Percentiles rank a stretch among this genome's conserved stretches.
phyloP scores from a whole-genome alignment of 2,329 filamentous ascomycete genomes.

The Alternaria brassicae region DNA sequence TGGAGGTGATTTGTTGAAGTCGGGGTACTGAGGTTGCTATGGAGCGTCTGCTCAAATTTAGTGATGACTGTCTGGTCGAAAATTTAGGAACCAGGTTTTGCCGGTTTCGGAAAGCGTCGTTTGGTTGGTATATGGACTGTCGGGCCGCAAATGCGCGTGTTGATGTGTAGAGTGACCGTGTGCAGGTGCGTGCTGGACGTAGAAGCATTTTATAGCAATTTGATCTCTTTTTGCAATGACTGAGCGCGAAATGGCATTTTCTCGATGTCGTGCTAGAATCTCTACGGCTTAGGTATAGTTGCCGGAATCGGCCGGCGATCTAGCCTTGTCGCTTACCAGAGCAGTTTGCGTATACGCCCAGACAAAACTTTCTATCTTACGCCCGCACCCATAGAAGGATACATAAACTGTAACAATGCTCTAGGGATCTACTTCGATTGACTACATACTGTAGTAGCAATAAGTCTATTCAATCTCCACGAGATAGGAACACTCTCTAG shows the following conservation, averaged over 20 bases:
- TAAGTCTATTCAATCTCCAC: neutral
- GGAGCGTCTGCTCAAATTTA: constrained; percentile 17
- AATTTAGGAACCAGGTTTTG: constrained; percentile 40
- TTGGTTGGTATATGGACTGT: constrained; percentile 22
- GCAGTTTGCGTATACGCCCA: neutral
- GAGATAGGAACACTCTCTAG: neutral
- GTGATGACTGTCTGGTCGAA: constrained; percentile 33
- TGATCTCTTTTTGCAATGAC: constrained; percentile 7
- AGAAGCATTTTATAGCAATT: constrained; percentile 28
- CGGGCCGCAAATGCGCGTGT: constrained; percentile 30
- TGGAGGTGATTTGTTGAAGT: constrained; percentile 31
- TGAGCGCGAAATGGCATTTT: constrained; percentile 20
- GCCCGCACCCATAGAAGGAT: neutral
- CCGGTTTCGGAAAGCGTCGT: constrained; percentile 40
- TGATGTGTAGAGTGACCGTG: constrained; percentile 25
- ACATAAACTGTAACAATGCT: neutral
- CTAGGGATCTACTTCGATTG: no score
- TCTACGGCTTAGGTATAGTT: constrained; percentile 15
- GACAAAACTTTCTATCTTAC: neutral
- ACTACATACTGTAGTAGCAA: neutral
- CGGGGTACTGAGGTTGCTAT: constrained; percentile 26
- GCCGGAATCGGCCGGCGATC: constrained; percentile 30
- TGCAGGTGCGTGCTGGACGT: constrained; percentile 25
- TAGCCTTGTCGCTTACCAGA: constrained; percentile 19
- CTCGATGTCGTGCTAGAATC: constrained; percentile 14